Conservation (phyloP, 2,329 filamentous ascomycete genomes). For the Parasarocladium wereldwijsianum region DNA sequence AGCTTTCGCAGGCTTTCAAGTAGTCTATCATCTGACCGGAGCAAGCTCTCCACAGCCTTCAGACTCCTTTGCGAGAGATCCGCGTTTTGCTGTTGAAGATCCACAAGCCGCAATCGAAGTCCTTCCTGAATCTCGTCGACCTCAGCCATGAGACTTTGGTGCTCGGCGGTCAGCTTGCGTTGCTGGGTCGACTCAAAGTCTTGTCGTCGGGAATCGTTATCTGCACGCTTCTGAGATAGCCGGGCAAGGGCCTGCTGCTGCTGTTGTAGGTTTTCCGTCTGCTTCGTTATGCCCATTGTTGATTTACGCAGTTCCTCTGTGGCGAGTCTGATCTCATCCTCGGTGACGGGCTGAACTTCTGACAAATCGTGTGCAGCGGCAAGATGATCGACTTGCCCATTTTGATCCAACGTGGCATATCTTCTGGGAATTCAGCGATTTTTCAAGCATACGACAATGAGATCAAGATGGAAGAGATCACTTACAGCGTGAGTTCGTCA, state of each 20-base stretch:
- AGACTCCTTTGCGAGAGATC: slow-evolving; percentile 25
- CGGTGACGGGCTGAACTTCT: slow-evolving; percentile 33
- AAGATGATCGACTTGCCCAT: slow-evolving; percentile 31
- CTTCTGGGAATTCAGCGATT: slow-evolving; percentile 19
- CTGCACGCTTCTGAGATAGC: slow-evolving; percentile 27
- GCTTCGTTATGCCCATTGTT: slow-evolving; percentile 47
- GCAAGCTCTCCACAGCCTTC: slow-evolving; percentile 30
- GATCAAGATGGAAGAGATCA: slow-evolving; percentile 8
- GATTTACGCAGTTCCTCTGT: slow-evolving; percentile 50
- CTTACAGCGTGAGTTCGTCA: slow-evolving; percentile 39
- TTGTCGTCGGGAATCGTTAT: slow-evolving; percentile 14
- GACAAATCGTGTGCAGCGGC: slow-evolving; percentile 29
- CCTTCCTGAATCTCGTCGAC: slow-evolving; percentile 20
- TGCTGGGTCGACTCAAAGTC: slow-evolving; percentile 14
- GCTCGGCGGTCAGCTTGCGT: slow-evolving; percentile 19
- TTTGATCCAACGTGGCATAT: slow-evolving; percentile 32
- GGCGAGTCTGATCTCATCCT: slow-evolving; percentile 45
- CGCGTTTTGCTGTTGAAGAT: slow-evolving; percentile 36
- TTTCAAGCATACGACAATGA: neutral
- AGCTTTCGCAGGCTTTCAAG: slow-evolving; percentile 52
- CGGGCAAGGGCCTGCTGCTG: slow-evolving; percentile 46
- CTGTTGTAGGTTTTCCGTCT: slow-evolving; percentile 43
- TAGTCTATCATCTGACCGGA: slow-evolving; percentile 50
- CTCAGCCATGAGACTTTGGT: slow-evolving; percentile 24
- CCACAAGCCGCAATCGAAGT: slow-evolving; percentile 18